These are phyloP conservation scores for Leucocoprinus birnbaumii DNA, from an alignment of 768 basidiomycete genomes.

Conservation along the genomic window DNA sequence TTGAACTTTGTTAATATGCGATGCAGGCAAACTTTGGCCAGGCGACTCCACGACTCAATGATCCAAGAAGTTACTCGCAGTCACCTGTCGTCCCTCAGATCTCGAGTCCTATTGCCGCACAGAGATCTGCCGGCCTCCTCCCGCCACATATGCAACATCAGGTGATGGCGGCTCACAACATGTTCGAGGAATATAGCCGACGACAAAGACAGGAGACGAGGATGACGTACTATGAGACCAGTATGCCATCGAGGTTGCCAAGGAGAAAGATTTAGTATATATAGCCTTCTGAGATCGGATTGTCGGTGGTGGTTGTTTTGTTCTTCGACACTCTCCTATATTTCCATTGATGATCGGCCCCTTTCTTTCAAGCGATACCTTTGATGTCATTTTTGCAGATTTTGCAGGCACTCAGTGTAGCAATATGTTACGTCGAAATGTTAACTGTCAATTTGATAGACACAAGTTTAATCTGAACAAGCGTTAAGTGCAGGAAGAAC, in stretches of 20 bases:
- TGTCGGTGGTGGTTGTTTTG: background rate
- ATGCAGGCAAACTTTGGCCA: background rate
- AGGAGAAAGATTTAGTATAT: background rate
- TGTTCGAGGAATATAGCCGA: slow-evolving; percentile 3
- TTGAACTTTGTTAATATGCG: too few relatives aligned
- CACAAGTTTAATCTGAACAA: background rate
- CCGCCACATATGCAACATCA: background rate
- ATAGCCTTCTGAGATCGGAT: background rate
- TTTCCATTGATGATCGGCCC: background rate
- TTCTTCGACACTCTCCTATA: background rate
- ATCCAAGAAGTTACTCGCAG: background rate
- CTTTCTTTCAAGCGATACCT: slow-evolving; percentile 1
- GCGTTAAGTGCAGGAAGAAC: background rate
- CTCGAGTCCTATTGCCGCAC: background rate
- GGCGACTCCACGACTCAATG: background rate
- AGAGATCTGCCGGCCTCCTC: background rate
- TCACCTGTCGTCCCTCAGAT: background rate
- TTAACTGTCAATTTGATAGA: background rate
- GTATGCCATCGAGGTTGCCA: background rate
- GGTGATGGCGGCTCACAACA: background rate
- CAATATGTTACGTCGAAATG: background rate
- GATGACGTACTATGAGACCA: background rate
- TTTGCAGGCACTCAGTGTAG: background rate
- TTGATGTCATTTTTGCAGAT: background rate
- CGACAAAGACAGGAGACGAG: slow-evolving; percentile 3